Evolutionary conservation across 805 yeast species (phyloP).

Genomic region (Naumovozyma baii): DNA sequence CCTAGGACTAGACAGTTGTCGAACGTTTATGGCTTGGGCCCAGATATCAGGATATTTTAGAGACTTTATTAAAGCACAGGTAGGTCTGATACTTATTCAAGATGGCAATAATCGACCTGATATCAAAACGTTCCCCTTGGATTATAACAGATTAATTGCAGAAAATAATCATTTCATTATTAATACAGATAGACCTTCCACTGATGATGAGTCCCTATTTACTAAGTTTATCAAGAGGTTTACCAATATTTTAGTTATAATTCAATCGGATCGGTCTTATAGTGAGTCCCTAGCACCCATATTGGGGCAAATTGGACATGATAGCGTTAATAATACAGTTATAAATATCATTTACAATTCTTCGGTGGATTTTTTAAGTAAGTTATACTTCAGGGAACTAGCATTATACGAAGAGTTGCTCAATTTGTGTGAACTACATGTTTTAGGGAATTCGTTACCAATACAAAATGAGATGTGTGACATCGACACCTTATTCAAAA

Average conservation of each 20-base stretch:
- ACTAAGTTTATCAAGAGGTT: constrained; percentile 7
- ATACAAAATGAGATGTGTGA: constrained; percentile 11
- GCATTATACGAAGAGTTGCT: constrained; percentile 4
- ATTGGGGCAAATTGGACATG: constrained; percentile 9
- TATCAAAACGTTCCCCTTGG: constrained; percentile 5
- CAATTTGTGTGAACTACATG: constrained; percentile 19
- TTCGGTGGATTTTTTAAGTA: constrained; percentile 17
- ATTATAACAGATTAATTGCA: constrained; percentile 10
- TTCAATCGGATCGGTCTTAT: constrained; percentile 16
- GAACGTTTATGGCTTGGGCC: constrained; percentile 20
- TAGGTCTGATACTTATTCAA: constrained; percentile 19
- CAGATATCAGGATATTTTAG: constrained; percentile 10
- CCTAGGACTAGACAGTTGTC: constrained; percentile 16
- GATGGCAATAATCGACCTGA: constrained; percentile 7
- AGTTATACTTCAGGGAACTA: constrained; percentile 21
- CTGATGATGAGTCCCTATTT: constrained; percentile 2
- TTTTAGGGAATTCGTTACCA: constrained; percentile 12
- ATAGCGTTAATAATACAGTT: constrained; percentile 6
- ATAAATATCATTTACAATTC: constrained; percentile 20
- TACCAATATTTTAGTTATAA: constrained; percentile 13
- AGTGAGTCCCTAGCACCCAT: constrained; percentile 15
- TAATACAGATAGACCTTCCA: constrained; percentile 5
- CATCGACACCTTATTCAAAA: constrained; percentile 18
- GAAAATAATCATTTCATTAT: constrained; percentile 9
- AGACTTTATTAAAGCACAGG: constrained; percentile 6